Conservation (phyloP, 148 eudicot species). For the Rhododendron henanense region DNA sequence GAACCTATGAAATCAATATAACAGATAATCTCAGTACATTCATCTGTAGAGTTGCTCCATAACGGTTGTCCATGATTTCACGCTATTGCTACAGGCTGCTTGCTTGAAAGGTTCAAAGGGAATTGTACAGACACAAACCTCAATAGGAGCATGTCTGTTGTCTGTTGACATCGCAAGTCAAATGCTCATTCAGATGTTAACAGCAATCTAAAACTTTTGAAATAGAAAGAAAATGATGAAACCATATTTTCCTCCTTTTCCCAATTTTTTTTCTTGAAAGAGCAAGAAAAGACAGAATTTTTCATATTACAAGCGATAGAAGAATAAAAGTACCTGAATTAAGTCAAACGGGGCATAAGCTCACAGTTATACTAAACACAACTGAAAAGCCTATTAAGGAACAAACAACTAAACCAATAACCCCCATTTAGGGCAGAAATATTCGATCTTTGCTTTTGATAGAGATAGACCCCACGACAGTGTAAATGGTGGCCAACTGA, state of each 20-base stretch:
- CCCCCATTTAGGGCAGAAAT: not conserved
- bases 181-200: not conserved
- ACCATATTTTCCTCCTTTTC: not conserved
- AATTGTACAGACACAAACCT: not conserved
- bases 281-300: not conserved
- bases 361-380: not conserved
- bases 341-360: not conserved
- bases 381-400: not conserved
- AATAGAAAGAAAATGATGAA: not conserved
- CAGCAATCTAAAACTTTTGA: not conserved
- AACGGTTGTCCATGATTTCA: not conserved
- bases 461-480: not conserved
- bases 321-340: not conserved
- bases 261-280: not conserved
- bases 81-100: not conserved
- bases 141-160: not conserved
- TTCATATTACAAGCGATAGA: not conserved
- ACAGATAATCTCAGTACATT: not conserved
- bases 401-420: no score
- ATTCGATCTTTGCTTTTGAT: not conserved
- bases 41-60: not conserved
- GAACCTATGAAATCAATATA: not conserved
- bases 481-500: not conserved
- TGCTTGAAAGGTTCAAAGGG: not conserved
- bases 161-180: not conserved